Evolutionary conservation across 2,329 filamentous ascomycete species (phyloP).

Genomic region (Tolypocladium amazonense): DNA sequence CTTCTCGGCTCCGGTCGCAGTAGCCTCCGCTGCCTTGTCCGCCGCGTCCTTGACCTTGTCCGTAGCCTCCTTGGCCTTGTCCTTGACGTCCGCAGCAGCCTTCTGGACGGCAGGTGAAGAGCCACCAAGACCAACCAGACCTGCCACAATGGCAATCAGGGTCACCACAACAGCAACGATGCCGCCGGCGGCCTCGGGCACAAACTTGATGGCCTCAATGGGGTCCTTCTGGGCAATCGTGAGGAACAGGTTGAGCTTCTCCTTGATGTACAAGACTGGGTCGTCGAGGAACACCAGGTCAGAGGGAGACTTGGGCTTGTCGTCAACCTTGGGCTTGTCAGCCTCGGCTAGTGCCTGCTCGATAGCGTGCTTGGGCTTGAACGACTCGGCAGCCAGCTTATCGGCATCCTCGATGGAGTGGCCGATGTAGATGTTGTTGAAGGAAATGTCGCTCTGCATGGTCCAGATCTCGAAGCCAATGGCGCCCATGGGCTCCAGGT

Average conservation of each 20-base stretch:
- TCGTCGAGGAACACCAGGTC: constrained; percentile 86
- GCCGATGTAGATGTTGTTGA: constrained; percentile 99
- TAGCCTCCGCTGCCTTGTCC: constrained; percentile 51
- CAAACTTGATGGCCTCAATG: constrained; percentile 72
- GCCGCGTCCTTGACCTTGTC: constrained; percentile 48
- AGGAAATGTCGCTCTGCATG: constrained; percentile 97
- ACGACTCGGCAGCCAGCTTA: constrained; percentile 81
- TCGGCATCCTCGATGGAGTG: constrained; percentile 90
- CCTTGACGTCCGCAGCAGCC: constrained; percentile 52
- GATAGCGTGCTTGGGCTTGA: constrained; percentile 73
- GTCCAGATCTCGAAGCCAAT: constrained; percentile 99
- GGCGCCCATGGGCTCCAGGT: constrained; percentile 97
- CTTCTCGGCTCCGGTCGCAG: constrained; percentile 54
- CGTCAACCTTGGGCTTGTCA: constrained; percentile 61
- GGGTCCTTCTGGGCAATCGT: constrained; percentile 74
- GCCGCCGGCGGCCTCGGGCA: constrained; percentile 82
- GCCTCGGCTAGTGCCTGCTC: constrained; percentile 75
- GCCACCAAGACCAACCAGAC: constrained; percentile 52
- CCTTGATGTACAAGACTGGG: constrained; percentile 75
- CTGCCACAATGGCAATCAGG: constrained; percentile 59
- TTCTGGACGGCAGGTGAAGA: constrained; percentile 66
- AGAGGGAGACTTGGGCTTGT: constrained; percentile 56
- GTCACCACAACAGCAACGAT: constrained; percentile 61
- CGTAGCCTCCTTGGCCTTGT: constrained; percentile 62
- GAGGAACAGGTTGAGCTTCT: constrained; percentile 90